Percentiles rank a stretch among this genome's conserved stretches.
Conservation (phyloP, 306 rosid genomes). For the Pyrus betulifolia region DNA sequence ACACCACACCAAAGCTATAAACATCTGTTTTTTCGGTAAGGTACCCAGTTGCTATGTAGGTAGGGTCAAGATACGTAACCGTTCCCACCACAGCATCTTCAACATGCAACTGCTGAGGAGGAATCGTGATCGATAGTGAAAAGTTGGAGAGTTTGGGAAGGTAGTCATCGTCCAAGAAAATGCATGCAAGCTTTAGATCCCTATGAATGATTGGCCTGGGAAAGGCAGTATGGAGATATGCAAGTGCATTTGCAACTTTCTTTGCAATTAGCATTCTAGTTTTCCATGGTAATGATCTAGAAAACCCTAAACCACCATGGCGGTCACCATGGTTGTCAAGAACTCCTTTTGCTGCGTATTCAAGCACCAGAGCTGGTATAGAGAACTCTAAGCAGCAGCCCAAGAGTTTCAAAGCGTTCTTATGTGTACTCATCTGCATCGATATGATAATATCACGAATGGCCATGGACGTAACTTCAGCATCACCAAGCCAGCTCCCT, state of each 20-base stretch:
- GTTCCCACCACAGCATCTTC: not conserved
- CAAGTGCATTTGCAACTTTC: not conserved
- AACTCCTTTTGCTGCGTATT: not conserved
- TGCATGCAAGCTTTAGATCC: not conserved
- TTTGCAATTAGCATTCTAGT: not conserved
- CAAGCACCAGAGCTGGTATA: not conserved
- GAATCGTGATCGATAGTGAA: not conserved
- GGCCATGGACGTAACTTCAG: not conserved
- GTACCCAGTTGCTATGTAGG: too few relatives aligned
- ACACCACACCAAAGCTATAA: not conserved
- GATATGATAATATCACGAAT: not conserved
- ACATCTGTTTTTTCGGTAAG: not conserved
- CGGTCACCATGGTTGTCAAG: not conserved
- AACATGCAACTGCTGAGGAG: not conserved
- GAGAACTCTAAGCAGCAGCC: not conserved
- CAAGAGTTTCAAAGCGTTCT: not conserved
- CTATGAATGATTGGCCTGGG: not conserved
- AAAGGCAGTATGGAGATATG: not conserved
- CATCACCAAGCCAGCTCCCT: not conserved
- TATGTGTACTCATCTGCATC: not conserved
- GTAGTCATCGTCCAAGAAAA: not conserved
- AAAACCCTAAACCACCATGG: not conserved
- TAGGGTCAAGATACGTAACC: too few relatives aligned
- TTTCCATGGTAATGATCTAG: not conserved
- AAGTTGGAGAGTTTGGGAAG: not conserved